Conservation (phyloP, 176 grass and related monocot genomes). For the Rhynchospora pubera region DNA sequence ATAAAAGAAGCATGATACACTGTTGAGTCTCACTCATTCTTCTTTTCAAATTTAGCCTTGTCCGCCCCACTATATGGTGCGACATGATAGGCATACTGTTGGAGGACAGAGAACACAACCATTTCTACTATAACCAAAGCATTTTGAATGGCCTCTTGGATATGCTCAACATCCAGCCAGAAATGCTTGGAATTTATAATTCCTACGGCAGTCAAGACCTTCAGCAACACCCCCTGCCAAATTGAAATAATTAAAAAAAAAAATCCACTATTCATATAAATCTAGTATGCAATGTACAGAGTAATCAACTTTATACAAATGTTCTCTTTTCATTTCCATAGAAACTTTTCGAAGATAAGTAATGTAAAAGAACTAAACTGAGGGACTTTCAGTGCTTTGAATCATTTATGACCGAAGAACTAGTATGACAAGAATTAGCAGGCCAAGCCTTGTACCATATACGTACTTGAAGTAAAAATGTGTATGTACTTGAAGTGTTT, state of each 20-base stretch:
- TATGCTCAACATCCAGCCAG: slow-evolving; percentile 92
- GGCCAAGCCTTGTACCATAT: not conserved
- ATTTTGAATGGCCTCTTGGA: slow-evolving; percentile 88
- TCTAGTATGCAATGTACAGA: not conserved
- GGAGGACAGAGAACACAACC: slow-evolving; percentile 82
- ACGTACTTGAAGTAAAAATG: not conserved
- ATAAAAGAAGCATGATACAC: not conserved
- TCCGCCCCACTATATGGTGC: slow-evolving; percentile 68
- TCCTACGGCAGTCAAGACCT: slow-evolving; percentile 51
- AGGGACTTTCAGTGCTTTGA: too few species aligned
- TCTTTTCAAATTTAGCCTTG: slow-evolving; percentile 67
- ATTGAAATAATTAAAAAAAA: not conserved
- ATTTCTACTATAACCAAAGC: slow-evolving; percentile 73
- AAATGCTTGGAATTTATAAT: slow-evolving; percentile 80
- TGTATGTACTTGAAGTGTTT: not conserved
- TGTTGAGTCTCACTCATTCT: slow-evolving; percentile 48
- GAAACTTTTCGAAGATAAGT: not conserved
- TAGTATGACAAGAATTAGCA: not conserved
- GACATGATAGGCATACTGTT: slow-evolving; percentile 83
- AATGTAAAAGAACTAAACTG: not conserved
- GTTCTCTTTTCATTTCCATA: not conserved
- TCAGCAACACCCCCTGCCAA: slow-evolving; percentile 57
- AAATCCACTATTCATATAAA: not conserved
- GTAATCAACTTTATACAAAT: not conserved
- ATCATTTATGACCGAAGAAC: too few species aligned